A percentile compares a stretch with the other conserved stretches of the same genome.
These are phyloP conservation scores for Mortierella sp. DNA, from an alignment of 371 early-diverging fungal genomes.

Conservation along the genomic window DNA sequence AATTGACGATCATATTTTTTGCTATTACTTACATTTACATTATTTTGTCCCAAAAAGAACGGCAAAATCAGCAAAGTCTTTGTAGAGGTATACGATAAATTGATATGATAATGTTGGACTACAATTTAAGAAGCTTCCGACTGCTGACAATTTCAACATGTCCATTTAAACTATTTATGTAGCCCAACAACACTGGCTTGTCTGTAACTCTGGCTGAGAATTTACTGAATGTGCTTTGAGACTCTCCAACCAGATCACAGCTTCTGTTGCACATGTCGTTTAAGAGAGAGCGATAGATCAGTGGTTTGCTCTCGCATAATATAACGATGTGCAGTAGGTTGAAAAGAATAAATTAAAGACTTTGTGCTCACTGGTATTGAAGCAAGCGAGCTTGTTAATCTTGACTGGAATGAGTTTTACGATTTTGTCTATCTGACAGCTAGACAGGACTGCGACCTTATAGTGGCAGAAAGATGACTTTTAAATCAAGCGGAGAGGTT, in stretches of 20 bases:
- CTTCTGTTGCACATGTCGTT: too few relatives aligned
- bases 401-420: too few relatives aligned
- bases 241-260: neutral
- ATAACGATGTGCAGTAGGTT: too few relatives aligned
- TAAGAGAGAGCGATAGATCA: too few relatives aligned
- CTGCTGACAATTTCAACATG: neutral
- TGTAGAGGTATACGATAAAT: constrained; percentile 45
- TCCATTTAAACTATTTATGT: neutral
- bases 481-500: too few relatives aligned
- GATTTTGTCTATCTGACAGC: too few relatives aligned
- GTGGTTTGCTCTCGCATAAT: too few relatives aligned
- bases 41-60: constrained; percentile 29
- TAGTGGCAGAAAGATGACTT: too few relatives aligned
- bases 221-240: constrained; percentile 58
- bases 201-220: constrained; percentile 67
- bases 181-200: constrained; percentile 71
- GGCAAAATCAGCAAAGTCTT: constrained; percentile 55
- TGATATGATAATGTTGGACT: neutral
- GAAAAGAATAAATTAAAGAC: too few relatives aligned
- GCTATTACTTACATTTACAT: neutral
- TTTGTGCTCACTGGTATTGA: too few relatives aligned
- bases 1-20: neutral
- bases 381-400: too few relatives aligned
- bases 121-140: neutral
- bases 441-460: too few relatives aligned